A percentile compares a stretch with the other conserved stretches of the same genome.
Conservation (phyloP, 2,329 filamentous ascomycete genomes). For the Xylaria sp. region DNA sequence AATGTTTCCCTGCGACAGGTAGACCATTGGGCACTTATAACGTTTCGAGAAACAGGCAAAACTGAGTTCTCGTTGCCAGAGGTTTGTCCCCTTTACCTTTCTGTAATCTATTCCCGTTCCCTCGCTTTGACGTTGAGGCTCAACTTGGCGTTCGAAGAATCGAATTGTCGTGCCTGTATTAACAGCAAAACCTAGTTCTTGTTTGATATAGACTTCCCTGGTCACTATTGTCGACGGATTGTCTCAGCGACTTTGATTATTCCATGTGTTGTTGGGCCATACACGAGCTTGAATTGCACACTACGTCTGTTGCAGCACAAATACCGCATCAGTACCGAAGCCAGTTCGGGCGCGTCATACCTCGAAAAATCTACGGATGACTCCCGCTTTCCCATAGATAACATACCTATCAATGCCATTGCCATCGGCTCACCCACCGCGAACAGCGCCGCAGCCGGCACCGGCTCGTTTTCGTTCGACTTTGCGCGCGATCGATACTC, state of each 20-base stretch:
- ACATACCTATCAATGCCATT: slow-evolving; percentile 14
- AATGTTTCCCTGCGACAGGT: too few relatives aligned
- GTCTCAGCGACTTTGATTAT: background rate
- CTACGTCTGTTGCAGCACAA: background rate
- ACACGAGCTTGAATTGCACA: slow-evolving; percentile 5
- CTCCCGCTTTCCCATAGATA: slow-evolving; percentile 2
- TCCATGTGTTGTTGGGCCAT: slow-evolving; percentile 13
- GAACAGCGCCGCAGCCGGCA: background rate
- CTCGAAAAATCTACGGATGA: background rate
- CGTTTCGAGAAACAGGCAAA: too few relatives aligned
- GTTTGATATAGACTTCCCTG: slow-evolving; percentile 25
- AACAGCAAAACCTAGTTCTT: too few relatives aligned
- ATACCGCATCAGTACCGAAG: slow-evolving; percentile 3
- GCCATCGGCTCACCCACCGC: slow-evolving; percentile 1
- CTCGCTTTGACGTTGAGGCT: too few relatives aligned
- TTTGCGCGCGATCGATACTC: background rate
- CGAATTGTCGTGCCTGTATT: too few relatives aligned
- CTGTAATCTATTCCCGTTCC: too few relatives aligned
- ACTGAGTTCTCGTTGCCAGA: too few relatives aligned
- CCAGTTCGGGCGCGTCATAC: background rate
- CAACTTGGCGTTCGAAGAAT: too few relatives aligned
- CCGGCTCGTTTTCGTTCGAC: background rate
- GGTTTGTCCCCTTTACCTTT: too few relatives aligned
- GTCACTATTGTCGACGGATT: slow-evolving; percentile 30
- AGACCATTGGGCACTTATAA: too few relatives aligned